Conservation (phyloP, 768 basidiomycete genomes). For the Leucogyrophana mollusca region DNA sequence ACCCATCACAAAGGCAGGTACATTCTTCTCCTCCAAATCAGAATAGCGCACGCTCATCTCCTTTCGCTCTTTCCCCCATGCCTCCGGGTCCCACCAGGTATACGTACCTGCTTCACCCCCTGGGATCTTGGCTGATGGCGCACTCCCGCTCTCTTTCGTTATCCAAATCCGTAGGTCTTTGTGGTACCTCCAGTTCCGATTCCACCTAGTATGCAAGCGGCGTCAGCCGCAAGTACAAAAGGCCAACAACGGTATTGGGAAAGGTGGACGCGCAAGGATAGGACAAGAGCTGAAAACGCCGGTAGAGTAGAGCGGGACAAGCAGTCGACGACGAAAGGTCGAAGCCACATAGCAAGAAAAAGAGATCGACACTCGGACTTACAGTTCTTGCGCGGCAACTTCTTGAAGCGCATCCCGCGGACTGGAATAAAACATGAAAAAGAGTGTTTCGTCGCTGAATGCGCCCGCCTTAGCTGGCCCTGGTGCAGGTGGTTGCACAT, state of each 20-base stretch:
- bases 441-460: slow-evolving; percentile 95
- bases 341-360: slow-evolving; percentile 9
- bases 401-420: slow-evolving; percentile 93
- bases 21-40: slow-evolving; percentile 73
- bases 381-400: slow-evolving; percentile 94
- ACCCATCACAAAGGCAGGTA: slow-evolving; percentile 57
- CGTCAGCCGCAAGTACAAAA: slow-evolving; percentile 7
- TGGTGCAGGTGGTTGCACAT: slow-evolving; percentile 84
- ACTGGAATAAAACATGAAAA: slow-evolving; percentile 97
- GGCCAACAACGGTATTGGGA: not conserved
- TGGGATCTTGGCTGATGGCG: slow-evolving; percentile 72
- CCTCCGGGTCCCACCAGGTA: slow-evolving; percentile 86
- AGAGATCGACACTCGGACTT: slow-evolving; percentile 43
- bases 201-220: slow-evolving; percentile 55
- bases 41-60: slow-evolving; percentile 74
- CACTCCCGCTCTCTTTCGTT: slow-evolving; percentile 83
- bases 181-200: slow-evolving; percentile 96
- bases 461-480: slow-evolving; percentile 76
- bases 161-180: slow-evolving; percentile 83
- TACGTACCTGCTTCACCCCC: slow-evolving; percentile 87
- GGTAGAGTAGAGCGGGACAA: too few species aligned
- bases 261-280: not conserved
- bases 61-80: slow-evolving; percentile 75
- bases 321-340: too few species aligned
- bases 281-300: not conserved